phyloP scores from a whole-genome alignment of 768 basidiomycete species.

The Amanita phalloides region DNA sequence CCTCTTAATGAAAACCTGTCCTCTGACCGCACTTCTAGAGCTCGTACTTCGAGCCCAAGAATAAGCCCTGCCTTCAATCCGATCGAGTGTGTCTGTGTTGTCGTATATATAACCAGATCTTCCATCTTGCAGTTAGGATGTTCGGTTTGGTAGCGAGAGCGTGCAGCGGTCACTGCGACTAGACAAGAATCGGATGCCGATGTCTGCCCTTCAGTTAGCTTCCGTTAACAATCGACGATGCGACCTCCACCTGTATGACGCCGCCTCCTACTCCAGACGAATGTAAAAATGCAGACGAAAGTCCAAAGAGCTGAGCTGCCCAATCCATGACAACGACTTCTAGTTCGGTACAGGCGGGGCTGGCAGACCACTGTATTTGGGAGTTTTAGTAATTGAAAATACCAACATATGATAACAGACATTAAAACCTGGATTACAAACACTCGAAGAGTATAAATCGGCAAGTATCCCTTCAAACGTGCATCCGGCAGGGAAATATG shows the following conservation, averaged over 20 bases:
- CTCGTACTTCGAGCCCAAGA: conserved; percentile 63
- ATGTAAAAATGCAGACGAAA: conserved; percentile 56
- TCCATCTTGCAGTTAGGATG: conserved; percentile 41
- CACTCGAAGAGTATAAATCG: conserved; percentile 69
- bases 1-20: conserved; percentile 67
- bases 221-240: background rate
- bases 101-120: conserved; percentile 78
- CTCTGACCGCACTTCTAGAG: conserved; percentile 52
- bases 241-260: conserved; percentile 51
- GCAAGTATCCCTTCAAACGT: conserved; percentile 78
- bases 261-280: conserved; percentile 68
- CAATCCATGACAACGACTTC: conserved; percentile 87
- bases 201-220: conserved; percentile 32
- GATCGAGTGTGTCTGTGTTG: conserved; percentile 84
- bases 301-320: conserved; percentile 74
- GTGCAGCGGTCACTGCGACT: conserved; percentile 71
- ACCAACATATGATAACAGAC: conserved; percentile 26
- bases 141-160: conserved; percentile 42
- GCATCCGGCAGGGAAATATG: conserved; percentile 72
- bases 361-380: conserved; percentile 61
- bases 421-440: conserved; percentile 83
- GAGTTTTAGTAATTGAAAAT: background rate
- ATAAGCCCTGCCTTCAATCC: conserved; percentile 70
- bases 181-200: conserved; percentile 81
- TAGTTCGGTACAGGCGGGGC: conserved; percentile 87